A percentile compares a stretch with the other conserved stretches of the same genome.
Evolutionary conservation across 257 asterid genomes (phyloP).

Genomic region (Solanum verrucosum): DNA sequence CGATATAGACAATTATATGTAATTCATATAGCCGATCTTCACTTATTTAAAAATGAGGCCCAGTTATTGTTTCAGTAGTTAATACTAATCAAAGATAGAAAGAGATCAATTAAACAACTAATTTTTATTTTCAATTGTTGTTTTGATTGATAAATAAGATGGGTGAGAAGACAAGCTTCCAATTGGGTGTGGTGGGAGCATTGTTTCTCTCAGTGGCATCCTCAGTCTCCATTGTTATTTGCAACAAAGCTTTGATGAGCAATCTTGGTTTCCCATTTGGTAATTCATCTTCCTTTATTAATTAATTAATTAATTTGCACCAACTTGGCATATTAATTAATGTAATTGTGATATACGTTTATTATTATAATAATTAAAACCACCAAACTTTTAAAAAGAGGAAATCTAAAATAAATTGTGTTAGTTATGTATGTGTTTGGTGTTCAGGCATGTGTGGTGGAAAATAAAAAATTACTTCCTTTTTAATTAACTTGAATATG

Average conservation of each 20-base stretch:
- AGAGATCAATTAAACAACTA: not conserved
- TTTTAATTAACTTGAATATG: not conserved
- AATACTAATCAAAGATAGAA: not conserved
- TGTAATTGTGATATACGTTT: not conserved
- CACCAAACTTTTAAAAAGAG: not conserved
- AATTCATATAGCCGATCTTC: not conserved
- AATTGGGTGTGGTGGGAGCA: constrained; percentile 73
- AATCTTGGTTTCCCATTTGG: constrained; percentile 83
- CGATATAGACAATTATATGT: not conserved
- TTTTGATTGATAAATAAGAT: constrained; percentile 15
- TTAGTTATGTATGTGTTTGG: not conserved
- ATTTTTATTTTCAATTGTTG: not conserved
- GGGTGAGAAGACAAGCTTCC: constrained; percentile 71
- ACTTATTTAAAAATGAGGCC: not conserved
- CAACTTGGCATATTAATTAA: not conserved
- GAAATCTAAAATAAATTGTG: not conserved
- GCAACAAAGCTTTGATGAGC: constrained; percentile 89
- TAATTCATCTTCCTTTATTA: constrained; percentile 3
- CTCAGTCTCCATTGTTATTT: constrained; percentile 80
- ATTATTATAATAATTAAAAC: not conserved
- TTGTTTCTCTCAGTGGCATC: constrained; percentile 76
- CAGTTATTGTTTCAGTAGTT: not conserved
- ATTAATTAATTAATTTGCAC: not conserved
- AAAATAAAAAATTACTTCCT: not conserved
- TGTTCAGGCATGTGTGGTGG: not conserved